Evolutionary conservation across 345 rosid species (phyloP).

Genomic region (Populus euphratica): DNA sequence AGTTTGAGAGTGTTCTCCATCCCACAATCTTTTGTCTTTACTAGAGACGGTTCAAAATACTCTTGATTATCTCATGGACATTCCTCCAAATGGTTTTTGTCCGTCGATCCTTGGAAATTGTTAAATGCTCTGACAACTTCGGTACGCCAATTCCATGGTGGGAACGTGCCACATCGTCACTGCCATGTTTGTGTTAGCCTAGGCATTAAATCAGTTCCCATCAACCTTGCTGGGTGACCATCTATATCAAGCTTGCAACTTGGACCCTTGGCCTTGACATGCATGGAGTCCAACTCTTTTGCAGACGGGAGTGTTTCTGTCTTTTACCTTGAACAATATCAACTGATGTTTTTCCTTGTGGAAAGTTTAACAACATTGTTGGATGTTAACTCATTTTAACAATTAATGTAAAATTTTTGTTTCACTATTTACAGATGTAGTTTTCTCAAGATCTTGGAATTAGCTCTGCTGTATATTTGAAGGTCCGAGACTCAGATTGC

Average conservation of each 20-base stretch:
- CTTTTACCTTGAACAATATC: too few relatives aligned
- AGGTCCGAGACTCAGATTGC: background rate
- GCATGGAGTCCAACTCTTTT: background rate
- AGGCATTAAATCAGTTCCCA: constrained; percentile 12
- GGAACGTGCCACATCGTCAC: constrained; percentile 24
- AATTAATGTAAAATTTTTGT: too few relatives aligned
- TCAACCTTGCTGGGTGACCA: constrained; percentile 26
- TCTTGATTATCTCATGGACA: constrained; percentile 18
- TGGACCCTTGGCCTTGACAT: constrained; percentile 11
- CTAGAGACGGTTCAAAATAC: constrained; percentile 14
- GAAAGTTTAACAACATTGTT: too few relatives aligned
- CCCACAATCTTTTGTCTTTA: constrained; percentile 26
- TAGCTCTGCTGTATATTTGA: too few relatives aligned
- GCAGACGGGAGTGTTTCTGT: background rate
- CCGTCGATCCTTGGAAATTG: constrained; percentile 24
- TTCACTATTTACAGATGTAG: too few relatives aligned
- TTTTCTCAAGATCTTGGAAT: background rate
- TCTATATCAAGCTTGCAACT: constrained; percentile 10
- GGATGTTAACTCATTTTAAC: too few relatives aligned
- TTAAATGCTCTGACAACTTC: constrained; percentile 6
- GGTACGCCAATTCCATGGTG: constrained; percentile 19
- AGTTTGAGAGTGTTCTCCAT: constrained; percentile 3
- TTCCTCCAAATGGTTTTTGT: constrained; percentile 16
- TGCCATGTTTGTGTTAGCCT: constrained; percentile 16
- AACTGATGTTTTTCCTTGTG: too few relatives aligned